phyloP scores from a whole-genome alignment of 108 stramenopile species.

The Nitzschia sp. region DNA sequence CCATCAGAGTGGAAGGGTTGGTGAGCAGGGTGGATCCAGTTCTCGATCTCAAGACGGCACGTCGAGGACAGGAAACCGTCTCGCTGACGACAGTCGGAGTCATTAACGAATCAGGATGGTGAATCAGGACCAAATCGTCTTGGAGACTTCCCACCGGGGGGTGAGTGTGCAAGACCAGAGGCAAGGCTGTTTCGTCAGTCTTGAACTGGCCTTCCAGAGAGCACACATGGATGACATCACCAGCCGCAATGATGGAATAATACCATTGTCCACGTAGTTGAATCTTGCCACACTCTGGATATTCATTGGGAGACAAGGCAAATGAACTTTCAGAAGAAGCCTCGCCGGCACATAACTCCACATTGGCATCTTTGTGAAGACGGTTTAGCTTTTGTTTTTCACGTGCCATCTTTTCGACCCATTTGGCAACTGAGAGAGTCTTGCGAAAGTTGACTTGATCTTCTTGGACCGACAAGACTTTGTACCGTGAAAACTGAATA shows the following conservation, averaged over 20 bases:
- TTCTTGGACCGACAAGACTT: slow-evolving; percentile 49
- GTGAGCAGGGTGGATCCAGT: slow-evolving; percentile 73
- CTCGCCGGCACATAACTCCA: not conserved
- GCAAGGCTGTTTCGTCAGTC: slow-evolving; percentile 72
- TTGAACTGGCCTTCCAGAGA: slow-evolving; percentile 63
- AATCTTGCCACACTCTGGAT: slow-evolving; percentile 44
- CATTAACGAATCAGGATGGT: slow-evolving; percentile 83
- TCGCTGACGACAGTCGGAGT: slow-evolving; percentile 79
- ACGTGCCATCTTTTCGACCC: slow-evolving; percentile 44
- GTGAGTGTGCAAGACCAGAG: slow-evolving; percentile 62
- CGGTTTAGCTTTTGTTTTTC: slow-evolving; percentile 33
- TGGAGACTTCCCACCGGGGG: slow-evolving; percentile 49
- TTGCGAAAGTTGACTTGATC: slow-evolving; percentile 54
- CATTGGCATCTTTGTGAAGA: slow-evolving; percentile 24
- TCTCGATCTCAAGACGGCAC: slow-evolving; percentile 68
- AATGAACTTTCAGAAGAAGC: not conserved
- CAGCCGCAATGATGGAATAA: slow-evolving; percentile 49
- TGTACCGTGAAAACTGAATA: slow-evolving; percentile 71
- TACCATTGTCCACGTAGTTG: slow-evolving; percentile 82
- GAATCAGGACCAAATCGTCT: slow-evolving; percentile 72
- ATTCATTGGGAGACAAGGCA: not conserved
- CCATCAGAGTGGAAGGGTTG: slow-evolving; percentile 61
- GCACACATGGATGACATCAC: slow-evolving; percentile 76
- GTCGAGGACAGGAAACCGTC: slow-evolving; percentile 60
- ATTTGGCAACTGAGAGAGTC: slow-evolving; percentile 53